Evolutionary conservation across 2,329 filamentous ascomycete genomes (phyloP).

Genomic region (Hymenoscyphus occultus): DNA sequence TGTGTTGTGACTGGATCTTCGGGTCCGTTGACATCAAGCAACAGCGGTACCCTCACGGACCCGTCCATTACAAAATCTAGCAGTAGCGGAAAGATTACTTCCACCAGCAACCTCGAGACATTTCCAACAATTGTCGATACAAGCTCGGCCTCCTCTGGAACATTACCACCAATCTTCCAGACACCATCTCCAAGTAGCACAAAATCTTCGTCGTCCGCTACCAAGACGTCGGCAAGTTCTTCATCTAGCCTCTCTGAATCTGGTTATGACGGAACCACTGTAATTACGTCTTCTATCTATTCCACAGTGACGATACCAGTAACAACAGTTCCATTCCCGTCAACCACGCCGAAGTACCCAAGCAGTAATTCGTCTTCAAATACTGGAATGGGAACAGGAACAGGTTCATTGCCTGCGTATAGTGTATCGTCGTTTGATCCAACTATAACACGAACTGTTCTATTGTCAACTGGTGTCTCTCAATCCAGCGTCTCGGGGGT

Average conservation of each 20-base stretch:
- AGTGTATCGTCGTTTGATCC: neutral
- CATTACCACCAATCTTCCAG: neutral
- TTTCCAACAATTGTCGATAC: conserved; percentile 11
- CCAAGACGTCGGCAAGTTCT: neutral
- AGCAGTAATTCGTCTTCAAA: conserved; percentile 1
- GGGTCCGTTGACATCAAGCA: conserved; percentile 3
- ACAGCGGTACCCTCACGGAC: conserved; percentile 5
- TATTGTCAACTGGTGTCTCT: conserved; percentile 5
- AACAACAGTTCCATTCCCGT: neutral
- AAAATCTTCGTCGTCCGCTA: neutral
- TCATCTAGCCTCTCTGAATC: conserved; percentile 3
- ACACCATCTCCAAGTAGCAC: neutral
- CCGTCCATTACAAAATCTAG: conserved; percentile 6
- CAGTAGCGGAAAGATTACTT: conserved; percentile 6
- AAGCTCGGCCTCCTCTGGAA: neutral
- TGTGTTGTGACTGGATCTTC: conserved; percentile 18
- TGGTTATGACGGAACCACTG: conserved; percentile 1
- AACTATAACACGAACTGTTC: neutral
- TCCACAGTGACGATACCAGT: neutral
- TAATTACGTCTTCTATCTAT: conserved; percentile 1
- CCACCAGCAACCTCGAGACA: conserved; percentile 8
- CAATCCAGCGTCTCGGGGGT: conserved; percentile 1
- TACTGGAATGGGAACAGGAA: neutral
- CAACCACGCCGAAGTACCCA: conserved; percentile 3
- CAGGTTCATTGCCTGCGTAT: neutral